Evolutionary conservation across 768 basidiomycete genomes (phyloP).

Genomic region (Termitomyces sp.): DNA sequence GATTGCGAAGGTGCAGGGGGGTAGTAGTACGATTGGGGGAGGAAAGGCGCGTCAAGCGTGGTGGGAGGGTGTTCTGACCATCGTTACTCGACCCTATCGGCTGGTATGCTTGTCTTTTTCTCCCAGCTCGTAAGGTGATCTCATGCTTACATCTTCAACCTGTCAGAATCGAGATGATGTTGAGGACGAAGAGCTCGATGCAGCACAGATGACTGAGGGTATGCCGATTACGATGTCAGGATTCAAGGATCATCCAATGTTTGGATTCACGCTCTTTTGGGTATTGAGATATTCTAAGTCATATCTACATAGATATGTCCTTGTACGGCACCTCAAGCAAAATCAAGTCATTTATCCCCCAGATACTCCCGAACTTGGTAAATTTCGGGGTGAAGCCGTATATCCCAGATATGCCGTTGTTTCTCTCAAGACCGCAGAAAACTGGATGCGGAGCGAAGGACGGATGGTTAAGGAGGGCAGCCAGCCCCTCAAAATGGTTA

Average conservation of each 20-base stretch:
- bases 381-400: constrained; percentile 90
- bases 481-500: constrained; percentile 88
- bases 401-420: constrained; percentile 82
- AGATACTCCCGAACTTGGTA: constrained; percentile 68
- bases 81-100: constrained; percentile 70
- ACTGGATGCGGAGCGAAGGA: constrained; percentile 86
- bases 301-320: constrained; percentile 55
- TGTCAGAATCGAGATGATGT: constrained; percentile 82
- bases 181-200: constrained; percentile 85
- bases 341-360: constrained; percentile 78
- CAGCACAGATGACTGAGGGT: constrained; percentile 74
- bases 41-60: constrained; percentile 68
- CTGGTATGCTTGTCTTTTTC: constrained; percentile 48
- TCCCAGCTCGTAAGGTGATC: neutral
- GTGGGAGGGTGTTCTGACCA: constrained; percentile 72
- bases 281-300: neutral
- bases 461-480: constrained; percentile 63
- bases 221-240: constrained; percentile 90
- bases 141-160: neutral
- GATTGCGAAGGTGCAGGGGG: constrained; percentile 72
- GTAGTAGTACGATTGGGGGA: constrained; percentile 33
- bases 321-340: constrained; percentile 81
- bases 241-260: constrained; percentile 96
- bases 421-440: constrained; percentile 86
- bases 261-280: constrained; percentile 20